Conservation (phyloP, 1,139 yeast genomes). For the Kurtzmaniella quercitrusa region DNA sequence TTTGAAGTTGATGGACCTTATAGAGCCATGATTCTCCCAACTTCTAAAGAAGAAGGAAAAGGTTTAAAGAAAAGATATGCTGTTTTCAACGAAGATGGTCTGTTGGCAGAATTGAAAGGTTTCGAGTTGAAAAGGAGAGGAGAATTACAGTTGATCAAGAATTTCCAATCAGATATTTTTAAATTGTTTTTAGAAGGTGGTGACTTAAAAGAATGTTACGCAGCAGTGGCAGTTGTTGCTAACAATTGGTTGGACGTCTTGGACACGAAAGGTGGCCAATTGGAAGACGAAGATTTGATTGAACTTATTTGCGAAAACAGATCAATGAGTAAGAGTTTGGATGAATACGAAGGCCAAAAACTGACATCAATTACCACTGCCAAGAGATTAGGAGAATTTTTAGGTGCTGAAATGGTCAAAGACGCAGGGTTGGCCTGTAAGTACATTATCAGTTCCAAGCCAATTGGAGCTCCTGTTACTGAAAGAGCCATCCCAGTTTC, state of each 20-base stretch:
- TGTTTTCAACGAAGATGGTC: conserved; percentile 91
- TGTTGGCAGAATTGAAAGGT: conserved; percentile 93
- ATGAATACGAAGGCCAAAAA: conserved; percentile 86
- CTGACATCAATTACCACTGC: conserved; percentile 97
- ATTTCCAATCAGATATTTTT: conserved; percentile 93
- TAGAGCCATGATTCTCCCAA: conserved; percentile 94
- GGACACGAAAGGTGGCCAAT: conserved; percentile 78
- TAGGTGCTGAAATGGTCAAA: conserved; percentile 96
- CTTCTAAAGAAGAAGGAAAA: conserved; percentile 96
- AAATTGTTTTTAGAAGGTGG: conserved; percentile 85
- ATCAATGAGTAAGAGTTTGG: conserved; percentile 88
- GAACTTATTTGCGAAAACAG: conserved; percentile 95
- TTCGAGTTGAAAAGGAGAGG: conserved; percentile 97
- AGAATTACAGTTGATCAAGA: conserved; percentile 87
- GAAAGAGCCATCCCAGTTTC: conserved; percentile 97
- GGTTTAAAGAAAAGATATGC: conserved; percentile 96
- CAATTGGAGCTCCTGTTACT: conserved; percentile 84
- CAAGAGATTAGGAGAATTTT: conserved; percentile 82
- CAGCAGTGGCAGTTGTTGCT: conserved; percentile 87
- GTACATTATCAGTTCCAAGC: conserved; percentile 84
- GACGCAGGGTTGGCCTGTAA: conserved; percentile 96
- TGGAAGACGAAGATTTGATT: conserved; percentile 91
- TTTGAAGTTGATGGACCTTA: conserved; percentile 99
- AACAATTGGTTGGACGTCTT: conserved; percentile 94
- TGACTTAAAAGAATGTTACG: conserved; percentile 74